These are phyloP conservation scores for Fonsecaea pedrosoi DNA, from an alignment of 2,329 filamentous ascomycete genomes.

Conservation along the genomic window DNA sequence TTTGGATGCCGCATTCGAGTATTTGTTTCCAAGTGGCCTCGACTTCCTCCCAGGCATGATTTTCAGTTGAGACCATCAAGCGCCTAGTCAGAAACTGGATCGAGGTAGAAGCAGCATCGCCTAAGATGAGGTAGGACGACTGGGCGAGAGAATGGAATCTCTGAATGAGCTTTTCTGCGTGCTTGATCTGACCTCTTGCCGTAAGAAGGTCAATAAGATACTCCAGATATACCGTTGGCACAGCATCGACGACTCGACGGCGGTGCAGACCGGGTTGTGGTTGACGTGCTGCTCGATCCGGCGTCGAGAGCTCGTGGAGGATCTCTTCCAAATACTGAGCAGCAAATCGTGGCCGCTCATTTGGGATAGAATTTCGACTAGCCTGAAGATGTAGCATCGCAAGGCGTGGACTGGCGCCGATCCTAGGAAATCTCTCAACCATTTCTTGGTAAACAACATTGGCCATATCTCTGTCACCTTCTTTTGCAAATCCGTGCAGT, in stretches of 20 bases:
- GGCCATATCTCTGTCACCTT: conserved; percentile 57
- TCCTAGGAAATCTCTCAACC: conserved; percentile 45
- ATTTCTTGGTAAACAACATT: conserved; percentile 57
- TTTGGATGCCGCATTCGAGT: conserved; percentile 25
- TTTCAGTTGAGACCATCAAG: conserved; percentile 17
- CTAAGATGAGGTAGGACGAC: conserved; percentile 25
- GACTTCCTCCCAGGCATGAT: conserved; percentile 26
- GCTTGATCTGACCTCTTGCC: conserved; percentile 52
- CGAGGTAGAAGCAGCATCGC: conserved; percentile 17
- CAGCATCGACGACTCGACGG: conserved; percentile 49
- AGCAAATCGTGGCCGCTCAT: conserved; percentile 6
- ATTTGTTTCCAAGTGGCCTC: conserved; percentile 32
- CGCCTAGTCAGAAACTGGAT: conserved; percentile 45
- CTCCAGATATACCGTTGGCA: conserved; percentile 61
- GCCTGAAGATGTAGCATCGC: conserved; percentile 47
- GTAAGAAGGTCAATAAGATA: conserved; percentile 64
- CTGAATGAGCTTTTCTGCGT: conserved; percentile 63
- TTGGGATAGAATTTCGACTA: conserved; percentile 37
- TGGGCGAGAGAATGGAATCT: conserved; percentile 54
- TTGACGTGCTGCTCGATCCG: conserved; percentile 54
- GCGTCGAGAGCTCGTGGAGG: conserved; percentile 47
- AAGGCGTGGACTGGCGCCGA: conserved; percentile 46
- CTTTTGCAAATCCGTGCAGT: conserved; percentile 58
- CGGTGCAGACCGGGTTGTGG: conserved; percentile 46
- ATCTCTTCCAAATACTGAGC: conserved; percentile 49